Conservation (phyloP, 1,284 basidiomycete species). For the Boletus sp. region DNA sequence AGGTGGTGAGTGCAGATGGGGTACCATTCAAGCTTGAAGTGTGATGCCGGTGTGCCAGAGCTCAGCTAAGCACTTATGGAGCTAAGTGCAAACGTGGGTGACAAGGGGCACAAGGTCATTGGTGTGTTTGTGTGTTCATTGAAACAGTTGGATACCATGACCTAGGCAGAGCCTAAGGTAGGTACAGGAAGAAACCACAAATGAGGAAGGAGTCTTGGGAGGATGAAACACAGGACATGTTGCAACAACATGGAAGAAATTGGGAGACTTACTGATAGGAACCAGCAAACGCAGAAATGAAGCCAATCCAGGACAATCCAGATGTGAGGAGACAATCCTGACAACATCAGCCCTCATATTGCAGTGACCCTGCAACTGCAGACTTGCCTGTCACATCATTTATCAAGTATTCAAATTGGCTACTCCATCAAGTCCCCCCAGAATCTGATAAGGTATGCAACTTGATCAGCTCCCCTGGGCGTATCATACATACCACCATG, state of each 20-base stretch:
- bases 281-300: neutral
- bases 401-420: constrained; percentile 78
- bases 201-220: neutral
- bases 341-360: no score
- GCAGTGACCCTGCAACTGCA: no score
- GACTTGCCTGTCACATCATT: constrained; percentile 44
- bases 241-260: neutral
- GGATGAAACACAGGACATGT: neutral
- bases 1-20: neutral
- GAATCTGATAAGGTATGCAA: no score
- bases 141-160: neutral
- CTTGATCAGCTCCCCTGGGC: no score
- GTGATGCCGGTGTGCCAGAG: no score
- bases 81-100: no score
- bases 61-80: neutral
- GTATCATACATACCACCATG: constrained; percentile 44
- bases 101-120: no score
- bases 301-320: neutral
- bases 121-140: no score
- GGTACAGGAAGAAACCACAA: neutral
- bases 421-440: constrained; percentile 38
- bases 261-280: neutral
- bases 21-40: neutral
- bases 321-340: neutral
- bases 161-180: neutral